A percentile compares a stretch with the other conserved stretches of the same genome.
These are phyloP conservation scores for Epichloe uncinata DNA, from an alignment of 2,329 filamentous ascomycete species.

Conservation along the genomic window DNA sequence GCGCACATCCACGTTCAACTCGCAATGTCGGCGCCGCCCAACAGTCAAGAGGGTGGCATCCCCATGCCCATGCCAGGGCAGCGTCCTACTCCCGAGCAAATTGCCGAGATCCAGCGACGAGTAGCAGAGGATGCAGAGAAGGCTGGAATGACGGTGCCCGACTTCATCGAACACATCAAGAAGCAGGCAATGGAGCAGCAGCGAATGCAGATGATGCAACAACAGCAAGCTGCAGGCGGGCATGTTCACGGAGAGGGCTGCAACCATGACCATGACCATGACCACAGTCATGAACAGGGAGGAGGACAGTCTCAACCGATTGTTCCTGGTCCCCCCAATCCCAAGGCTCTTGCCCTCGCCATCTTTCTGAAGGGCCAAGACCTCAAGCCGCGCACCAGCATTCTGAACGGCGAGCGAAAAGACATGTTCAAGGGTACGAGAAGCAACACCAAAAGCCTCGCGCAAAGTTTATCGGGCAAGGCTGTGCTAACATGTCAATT, in stretches of 20 bases:
- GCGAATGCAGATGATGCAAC: constrained; percentile 33
- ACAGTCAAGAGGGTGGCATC: constrained; percentile 13
- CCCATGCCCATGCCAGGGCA: constrained; percentile 18
- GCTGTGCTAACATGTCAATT: neutral
- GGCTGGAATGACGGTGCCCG: constrained; percentile 69
- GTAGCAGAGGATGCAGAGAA: constrained; percentile 71
- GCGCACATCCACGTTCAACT: neutral
- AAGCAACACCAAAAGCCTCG: neutral
- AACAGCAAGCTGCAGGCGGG: constrained; percentile 6
- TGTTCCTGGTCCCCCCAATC: constrained; percentile 69
- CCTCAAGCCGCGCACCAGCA: constrained; percentile 79
- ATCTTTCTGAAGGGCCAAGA: constrained; percentile 75
- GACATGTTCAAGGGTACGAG: constrained; percentile 85
- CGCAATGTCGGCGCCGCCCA: constrained; percentile 17
- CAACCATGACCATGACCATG: constrained; percentile 17
- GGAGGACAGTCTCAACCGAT: constrained; percentile 53
- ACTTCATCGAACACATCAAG: constrained; percentile 65
- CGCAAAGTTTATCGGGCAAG: neutral
- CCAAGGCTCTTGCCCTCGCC: constrained; percentile 76
- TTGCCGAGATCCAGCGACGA: constrained; percentile 70
- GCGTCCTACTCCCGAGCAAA: constrained; percentile 68
- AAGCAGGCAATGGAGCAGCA: constrained; percentile 38
- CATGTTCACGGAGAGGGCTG: constrained; percentile 12
- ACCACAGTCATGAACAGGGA: constrained; percentile 17
- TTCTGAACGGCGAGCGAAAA: constrained; percentile 90